Evolutionary conservation across 768 basidiomycete genomes (phyloP).

Genomic region (Termitomyces sp.): DNA sequence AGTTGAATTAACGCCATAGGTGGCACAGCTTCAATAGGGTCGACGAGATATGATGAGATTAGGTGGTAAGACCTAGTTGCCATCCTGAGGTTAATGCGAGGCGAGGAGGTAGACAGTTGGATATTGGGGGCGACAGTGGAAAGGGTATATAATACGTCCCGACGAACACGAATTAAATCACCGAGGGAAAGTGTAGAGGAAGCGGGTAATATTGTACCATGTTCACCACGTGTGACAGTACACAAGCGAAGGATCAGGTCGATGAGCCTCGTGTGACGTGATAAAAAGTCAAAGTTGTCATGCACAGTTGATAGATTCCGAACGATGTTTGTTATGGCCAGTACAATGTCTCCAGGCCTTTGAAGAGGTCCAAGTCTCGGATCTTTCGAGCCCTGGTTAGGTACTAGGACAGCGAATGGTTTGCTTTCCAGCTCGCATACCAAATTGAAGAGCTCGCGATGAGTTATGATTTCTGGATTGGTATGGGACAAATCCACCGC

Average conservation of each 20-base stretch:
- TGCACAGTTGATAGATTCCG: slow-evolving; percentile 78
- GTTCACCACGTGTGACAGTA: slow-evolving; percentile 34
- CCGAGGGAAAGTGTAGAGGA: slow-evolving; percentile 62
- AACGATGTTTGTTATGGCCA: slow-evolving; percentile 73
- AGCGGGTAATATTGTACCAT: slow-evolving; percentile 33
- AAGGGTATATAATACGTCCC: slow-evolving; percentile 72
- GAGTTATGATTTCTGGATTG: slow-evolving; percentile 46
- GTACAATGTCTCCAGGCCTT: slow-evolving; percentile 64
- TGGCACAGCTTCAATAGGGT: slow-evolving; percentile 60
- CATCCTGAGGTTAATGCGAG: slow-evolving; percentile 41
- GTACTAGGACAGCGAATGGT: slow-evolving; percentile 55
- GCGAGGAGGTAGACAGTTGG: slow-evolving; percentile 41
- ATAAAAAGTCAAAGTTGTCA: slow-evolving; percentile 69
- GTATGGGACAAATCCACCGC: slow-evolving; percentile 22
- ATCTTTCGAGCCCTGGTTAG: slow-evolving; percentile 48
- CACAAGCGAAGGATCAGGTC: slow-evolving; percentile 71
- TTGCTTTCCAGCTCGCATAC: slow-evolving; percentile 55
- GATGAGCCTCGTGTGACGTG: slow-evolving; percentile 59
- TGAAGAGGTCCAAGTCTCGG: slow-evolving; percentile 52
- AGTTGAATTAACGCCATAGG: slow-evolving; percentile 59
- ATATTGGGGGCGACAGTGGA: slow-evolving; percentile 54
- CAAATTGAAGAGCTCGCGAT: slow-evolving; percentile 58
- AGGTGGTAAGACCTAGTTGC: slow-evolving; percentile 61
- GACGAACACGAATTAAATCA: slow-evolving; percentile 71
- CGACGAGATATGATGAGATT: slow-evolving; percentile 71